phyloP scores from a whole-genome alignment of 2,329 filamentous ascomycete genomes.

The Calcarisporium arbuscula region DNA sequence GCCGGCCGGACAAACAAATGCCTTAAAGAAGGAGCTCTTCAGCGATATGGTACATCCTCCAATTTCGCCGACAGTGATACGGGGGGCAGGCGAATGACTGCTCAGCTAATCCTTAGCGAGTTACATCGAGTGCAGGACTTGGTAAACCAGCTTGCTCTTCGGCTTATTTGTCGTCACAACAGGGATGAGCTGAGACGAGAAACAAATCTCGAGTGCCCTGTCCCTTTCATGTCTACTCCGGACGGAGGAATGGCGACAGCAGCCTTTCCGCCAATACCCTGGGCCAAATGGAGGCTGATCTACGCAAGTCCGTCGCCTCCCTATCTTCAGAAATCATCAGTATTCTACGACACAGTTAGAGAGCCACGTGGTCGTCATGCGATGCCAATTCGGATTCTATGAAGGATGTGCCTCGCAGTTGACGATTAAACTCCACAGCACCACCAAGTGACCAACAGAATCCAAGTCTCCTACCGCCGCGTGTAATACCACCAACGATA shows the following conservation, averaged over 20 bases:
- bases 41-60: neutral
- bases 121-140: conserved; percentile 24
- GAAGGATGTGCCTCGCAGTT: too few species aligned
- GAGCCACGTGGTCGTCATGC: too few species aligned
- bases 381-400: too few species aligned
- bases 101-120: conserved; percentile 25
- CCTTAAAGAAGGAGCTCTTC: neutral
- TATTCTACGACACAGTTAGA: conserved; percentile 1
- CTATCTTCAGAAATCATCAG: conserved; percentile 2
- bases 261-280: conserved; percentile 4
- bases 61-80: neutral
- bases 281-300: conserved; percentile 2
- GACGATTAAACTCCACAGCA: too few species aligned
- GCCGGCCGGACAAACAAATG: neutral
- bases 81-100: conserved; percentile 1
- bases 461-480: too few species aligned
- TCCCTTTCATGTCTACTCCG: too few species aligned
- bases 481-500: too few species aligned
- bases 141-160: conserved; percentile 18
- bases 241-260: too few species aligned
- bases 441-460: too few species aligned
- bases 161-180: conserved; percentile 3
- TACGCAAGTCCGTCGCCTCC: neutral
- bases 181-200: conserved; percentile 1
- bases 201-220: too few species aligned